Conservation (phyloP, 2,329 filamentous ascomycete genomes). For the Penicillium sp. region DNA sequence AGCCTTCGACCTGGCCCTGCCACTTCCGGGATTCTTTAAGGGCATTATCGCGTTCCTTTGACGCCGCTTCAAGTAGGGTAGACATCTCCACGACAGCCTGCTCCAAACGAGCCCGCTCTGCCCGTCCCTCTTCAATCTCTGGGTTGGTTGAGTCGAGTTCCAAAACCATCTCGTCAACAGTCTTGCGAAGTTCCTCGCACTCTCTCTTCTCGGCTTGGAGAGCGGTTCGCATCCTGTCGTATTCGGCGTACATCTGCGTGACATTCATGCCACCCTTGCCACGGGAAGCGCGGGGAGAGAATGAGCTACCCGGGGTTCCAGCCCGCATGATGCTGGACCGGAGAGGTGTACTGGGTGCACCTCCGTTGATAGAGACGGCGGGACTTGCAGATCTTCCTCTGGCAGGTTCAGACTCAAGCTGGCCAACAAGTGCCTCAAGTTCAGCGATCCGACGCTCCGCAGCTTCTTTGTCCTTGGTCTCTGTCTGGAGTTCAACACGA, state of each 20-base stretch:
- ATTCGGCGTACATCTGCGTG: constrained; percentile 62
- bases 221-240: constrained; percentile 61
- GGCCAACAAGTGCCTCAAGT: constrained; percentile 60
- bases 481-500: constrained; percentile 53
- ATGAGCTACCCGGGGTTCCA: constrained; percentile 48
- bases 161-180: constrained; percentile 80
- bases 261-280: constrained; percentile 54
- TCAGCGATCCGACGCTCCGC: constrained; percentile 62
- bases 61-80: constrained; percentile 74
- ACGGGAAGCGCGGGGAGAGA: constrained; percentile 54
- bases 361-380: constrained; percentile 50
- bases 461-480: constrained; percentile 58
- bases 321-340: constrained; percentile 31
- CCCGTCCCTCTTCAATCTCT: constrained; percentile 78
- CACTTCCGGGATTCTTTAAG: constrained; percentile 75
- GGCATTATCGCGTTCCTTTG: constrained; percentile 72
- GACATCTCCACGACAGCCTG: constrained; percentile 81
- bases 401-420: constrained; percentile 54
- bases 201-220: constrained; percentile 70
- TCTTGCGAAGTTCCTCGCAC: constrained; percentile 67
- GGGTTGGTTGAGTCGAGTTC: constrained; percentile 82
- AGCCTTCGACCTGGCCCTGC: constrained; percentile 64
- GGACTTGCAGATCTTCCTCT: constrained; percentile 52
- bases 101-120: constrained; percentile 75
- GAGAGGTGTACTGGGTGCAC: constrained; percentile 47